Base-by-base conservation (phyloP, 306 rosid genomes). In the Phaseolus lunatus region DNA sequence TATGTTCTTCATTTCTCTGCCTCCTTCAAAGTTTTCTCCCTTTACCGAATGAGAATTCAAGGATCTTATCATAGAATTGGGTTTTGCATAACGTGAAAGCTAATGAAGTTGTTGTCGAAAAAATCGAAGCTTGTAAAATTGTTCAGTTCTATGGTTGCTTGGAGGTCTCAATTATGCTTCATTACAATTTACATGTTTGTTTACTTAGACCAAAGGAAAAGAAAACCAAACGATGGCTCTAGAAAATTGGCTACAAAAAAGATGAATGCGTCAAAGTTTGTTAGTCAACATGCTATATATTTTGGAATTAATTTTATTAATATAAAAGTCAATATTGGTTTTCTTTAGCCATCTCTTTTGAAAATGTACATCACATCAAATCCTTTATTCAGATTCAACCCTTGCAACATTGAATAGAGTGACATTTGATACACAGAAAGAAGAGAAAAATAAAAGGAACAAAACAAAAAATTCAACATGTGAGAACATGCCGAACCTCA, bases 261-360 rank as follows among this genome's bases (percentile, higher is more conserved):
- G 26, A 26, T 7, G 13, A 37, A 24, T 27, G 22, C 48, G 78
- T 7, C 11, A 27, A 61, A 26, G 11, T 52, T 7, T 63, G 3
- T 1, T 2, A 43, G 82, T 82, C 86, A 82, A 78, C 31, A 24
- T 44, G 12, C 52, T 50, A 26, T 1, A 31, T 5, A 31, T 5
- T 18, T 11, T 10, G 4, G n/a, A 50, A 49, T 39, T 49, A 50
- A 64, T n/a, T 23, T 33, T 47, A 14, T 15, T 13, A 39, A 1
- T 43, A 18, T 3, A 7, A 37, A 20, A 24, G 77, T 76, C 78
- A 84, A 84, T 61, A 16, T 57, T 62, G 54, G 85, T 47, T 24
- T 33, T 72, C 63, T 69, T 69, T 67, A 3, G 53, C 47, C 70
- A 58, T 44, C 41, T 11, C 5, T 14, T 48, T 37, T 23, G 10